Evolutionary conservation across 164 flowering plant genomes (phyloP), one percentile per base, ranked within the genome.

Genomic region (Stephania japonica): DNA sequence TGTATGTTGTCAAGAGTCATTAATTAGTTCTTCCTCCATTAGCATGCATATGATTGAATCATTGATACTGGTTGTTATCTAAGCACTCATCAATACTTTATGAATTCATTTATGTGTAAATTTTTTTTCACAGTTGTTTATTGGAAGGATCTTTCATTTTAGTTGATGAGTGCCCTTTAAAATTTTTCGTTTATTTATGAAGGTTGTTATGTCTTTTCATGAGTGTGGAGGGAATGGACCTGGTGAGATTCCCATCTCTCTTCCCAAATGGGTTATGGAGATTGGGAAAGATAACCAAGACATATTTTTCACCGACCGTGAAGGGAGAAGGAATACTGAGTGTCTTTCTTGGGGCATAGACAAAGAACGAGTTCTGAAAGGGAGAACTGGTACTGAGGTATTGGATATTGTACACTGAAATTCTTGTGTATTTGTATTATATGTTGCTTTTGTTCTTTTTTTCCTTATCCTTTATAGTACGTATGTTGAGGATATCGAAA

Each of bases 171-270:
- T 65, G 50, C n/a, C 53, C 38, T 71, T 23, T 68, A 19, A 59
- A 19, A 59, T 21, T 24, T 59, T 19, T 59, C 61, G 61, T 23
- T 53, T 69, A 64, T 47, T 7, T 66, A 42, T 81, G 80, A 78
- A 93, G 98, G 94, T 90, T 50, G 94, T 86, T 26, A 84, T 93
- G 95, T 91, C 97, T 76, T 93, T 93, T 81, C 97, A 93, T 82
- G 97, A 90, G 70, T 86, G 79, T 79, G 89, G 90, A 76, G 90
- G 85, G 78, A 85, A 75, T 80, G 88, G 81, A 63, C 79, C 90
- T 65, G 83, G 83, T 74, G 88, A 81, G 67, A 78, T 82, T 12
- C 74, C 78, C 65, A 87, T 89, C 72, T 80, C 91, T 6, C 91
- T 93, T 19, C 98, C 98, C 7, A 88, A 90, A 59, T 93, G 98